Conservation (phyloP, 1,139 yeast species). For the Kluyveromyces sp. region DNA sequence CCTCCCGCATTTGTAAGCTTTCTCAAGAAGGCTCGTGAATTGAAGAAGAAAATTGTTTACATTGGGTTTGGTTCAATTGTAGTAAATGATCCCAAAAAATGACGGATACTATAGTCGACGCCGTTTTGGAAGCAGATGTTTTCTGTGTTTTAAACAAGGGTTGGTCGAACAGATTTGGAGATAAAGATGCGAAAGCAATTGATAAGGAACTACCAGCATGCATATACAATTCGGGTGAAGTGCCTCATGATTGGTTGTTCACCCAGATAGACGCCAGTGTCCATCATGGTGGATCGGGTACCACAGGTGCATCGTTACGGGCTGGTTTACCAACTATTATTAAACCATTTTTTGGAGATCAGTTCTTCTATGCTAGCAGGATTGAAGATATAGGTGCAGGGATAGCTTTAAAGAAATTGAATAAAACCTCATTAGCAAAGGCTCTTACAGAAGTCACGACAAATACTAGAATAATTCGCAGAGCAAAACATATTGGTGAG, state of each 20-base stretch:
- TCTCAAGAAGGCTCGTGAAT: conserved; percentile 52
- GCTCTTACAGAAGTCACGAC: conserved; percentile 65
- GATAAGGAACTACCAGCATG: conserved; percentile 62
- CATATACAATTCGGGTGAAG: conserved; percentile 58
- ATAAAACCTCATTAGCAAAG: conserved; percentile 50
- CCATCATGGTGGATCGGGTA: conserved; percentile 97
- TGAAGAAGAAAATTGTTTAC: conserved; percentile 66
- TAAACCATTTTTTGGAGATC: conserved; percentile 96
- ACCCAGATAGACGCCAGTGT: conserved; percentile 87
- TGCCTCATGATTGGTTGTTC: conserved; percentile 94
- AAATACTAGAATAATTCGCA: conserved; percentile 56
- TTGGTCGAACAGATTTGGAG: conserved; percentile 73
- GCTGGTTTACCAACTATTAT: conserved; percentile 85
- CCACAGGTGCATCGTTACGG: conserved; percentile 85
- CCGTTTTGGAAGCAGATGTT: conserved; percentile 72
- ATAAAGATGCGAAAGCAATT: conserved; percentile 30
- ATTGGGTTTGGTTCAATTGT: conserved; percentile 96
- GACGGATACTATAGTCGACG: conserved; percentile 70
- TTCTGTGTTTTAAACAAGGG: conserved; percentile 86
- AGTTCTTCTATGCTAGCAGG: conserved; percentile 79
- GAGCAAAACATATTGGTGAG: conserved; percentile 55
- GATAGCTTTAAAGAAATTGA: conserved; percentile 57
- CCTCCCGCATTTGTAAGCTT: conserved; percentile 54
- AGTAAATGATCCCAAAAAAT: conserved; percentile 66
- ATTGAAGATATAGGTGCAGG: conserved; percentile 93